These are phyloP conservation scores for Alternaria triticina DNA, from an alignment of 2,329 filamentous ascomycete genomes.

Conservation along the genomic window DNA sequence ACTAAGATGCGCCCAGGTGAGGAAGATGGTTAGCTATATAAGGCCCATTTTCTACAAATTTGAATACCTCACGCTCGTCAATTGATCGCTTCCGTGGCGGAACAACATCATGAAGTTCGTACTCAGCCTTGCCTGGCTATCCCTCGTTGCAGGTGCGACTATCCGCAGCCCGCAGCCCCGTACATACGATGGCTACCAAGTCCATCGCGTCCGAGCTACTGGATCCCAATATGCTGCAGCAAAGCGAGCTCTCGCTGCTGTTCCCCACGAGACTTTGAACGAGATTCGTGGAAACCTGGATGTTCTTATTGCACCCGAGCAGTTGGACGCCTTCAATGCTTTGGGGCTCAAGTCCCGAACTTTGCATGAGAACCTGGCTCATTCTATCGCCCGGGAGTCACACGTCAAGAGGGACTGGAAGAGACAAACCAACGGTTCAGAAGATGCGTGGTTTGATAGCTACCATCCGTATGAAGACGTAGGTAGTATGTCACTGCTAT, in stretches of 20 bases:
- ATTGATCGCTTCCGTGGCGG: not conserved
- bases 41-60: not conserved
- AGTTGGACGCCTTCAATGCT: constrained; percentile 49
- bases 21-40: constrained; percentile 8
- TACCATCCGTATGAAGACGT: constrained; percentile 43
- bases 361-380: constrained; percentile 54
- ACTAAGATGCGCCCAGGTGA: not conserved
- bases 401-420: constrained; percentile 50
- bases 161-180: constrained; percentile 30
- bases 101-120: constrained; percentile 21
- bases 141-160: constrained; percentile 22
- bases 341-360: constrained; percentile 43
- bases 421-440: constrained; percentile 24
- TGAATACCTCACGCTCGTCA: not conserved
- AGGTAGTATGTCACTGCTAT: not conserved
- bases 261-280: constrained; percentile 49
- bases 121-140: constrained; percentile 19
- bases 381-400: constrained; percentile 52
- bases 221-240: constrained; percentile 39
- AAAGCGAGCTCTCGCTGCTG: constrained; percentile 41
- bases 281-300: constrained; percentile 48
- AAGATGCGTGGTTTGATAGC: constrained; percentile 38
- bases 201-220: constrained; percentile 48
- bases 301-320: constrained; percentile 51
- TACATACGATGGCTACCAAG: constrained; percentile 51